Conservation (phyloP, 2,329 filamentous ascomycete genomes). For the Alternaria solani region DNA sequence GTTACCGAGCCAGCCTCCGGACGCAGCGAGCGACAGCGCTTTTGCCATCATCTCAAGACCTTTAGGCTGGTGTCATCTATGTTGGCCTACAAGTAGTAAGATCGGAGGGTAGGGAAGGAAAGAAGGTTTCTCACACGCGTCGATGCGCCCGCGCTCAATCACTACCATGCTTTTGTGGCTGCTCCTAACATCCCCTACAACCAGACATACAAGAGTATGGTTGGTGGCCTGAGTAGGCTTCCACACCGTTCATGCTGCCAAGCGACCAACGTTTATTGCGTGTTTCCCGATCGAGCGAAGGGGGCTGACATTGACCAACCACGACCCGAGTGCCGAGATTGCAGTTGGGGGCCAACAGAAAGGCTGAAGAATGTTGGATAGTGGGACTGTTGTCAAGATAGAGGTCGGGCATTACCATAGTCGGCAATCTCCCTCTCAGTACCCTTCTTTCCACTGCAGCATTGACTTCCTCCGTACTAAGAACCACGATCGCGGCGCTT, state of each 20-base stretch:
- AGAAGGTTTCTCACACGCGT: neutral
- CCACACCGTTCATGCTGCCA: neutral
- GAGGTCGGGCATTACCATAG: too few relatives aligned
- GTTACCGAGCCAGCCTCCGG: conserved; percentile 1
- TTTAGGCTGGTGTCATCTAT: neutral
- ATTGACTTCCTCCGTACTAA: neutral
- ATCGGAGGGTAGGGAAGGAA: neutral
- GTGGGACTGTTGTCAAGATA: neutral
- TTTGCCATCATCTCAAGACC: neutral
- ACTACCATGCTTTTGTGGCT: neutral
- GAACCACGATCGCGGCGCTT: neutral
- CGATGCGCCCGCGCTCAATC: neutral
- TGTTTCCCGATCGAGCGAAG: neutral
- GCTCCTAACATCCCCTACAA: neutral
- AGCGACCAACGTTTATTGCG: neutral
- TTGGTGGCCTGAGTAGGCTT: neutral
- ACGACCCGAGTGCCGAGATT: neutral
- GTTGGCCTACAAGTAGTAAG: neutral
- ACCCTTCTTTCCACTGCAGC: neutral
- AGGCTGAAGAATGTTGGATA: neutral
- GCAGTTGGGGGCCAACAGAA: neutral
- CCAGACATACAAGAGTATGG: neutral
- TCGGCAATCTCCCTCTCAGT: too few relatives aligned
- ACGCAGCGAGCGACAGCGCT: neutral
- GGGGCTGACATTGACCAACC: neutral